These are phyloP conservation scores for Austroboletus sp. DNA, from an alignment of 1,284 basidiomycete genomes.

Conservation along the genomic window DNA sequence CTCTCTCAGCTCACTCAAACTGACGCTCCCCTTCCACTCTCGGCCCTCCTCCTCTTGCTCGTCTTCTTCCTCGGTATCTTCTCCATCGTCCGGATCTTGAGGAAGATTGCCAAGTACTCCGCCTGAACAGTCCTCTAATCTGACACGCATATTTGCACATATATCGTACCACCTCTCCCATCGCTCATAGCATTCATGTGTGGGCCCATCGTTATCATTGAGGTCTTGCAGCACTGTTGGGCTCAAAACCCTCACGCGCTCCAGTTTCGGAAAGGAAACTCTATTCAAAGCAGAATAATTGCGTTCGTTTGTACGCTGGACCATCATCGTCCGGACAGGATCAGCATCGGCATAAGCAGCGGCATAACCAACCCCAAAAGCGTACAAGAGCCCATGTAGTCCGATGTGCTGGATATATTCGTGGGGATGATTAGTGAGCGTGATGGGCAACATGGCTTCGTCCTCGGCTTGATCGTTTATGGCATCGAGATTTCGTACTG, in stretches of 20 bases:
- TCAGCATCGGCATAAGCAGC: slow-evolving; percentile 37
- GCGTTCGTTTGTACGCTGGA: slow-evolving; percentile 55
- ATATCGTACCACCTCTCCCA: slow-evolving; percentile 65
- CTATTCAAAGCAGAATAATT: slow-evolving; percentile 54
- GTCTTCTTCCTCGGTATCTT: slow-evolving; percentile 31
- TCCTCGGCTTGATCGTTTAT: slow-evolving; percentile 26
- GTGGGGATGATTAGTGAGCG: slow-evolving; percentile 48
- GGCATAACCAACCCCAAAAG: slow-evolving; percentile 57
- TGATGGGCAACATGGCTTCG: slow-evolving; percentile 28
- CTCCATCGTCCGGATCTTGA: slow-evolving; percentile 33
- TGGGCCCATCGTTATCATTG: slow-evolving; percentile 47
- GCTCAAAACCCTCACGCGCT: slow-evolving; percentile 52
- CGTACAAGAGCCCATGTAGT: slow-evolving; percentile 59
- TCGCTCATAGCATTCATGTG: slow-evolving; percentile 43
- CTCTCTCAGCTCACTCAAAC: slow-evolving; percentile 38
- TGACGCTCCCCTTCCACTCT: slow-evolving; percentile 28
- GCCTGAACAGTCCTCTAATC: slow-evolving; percentile 65
- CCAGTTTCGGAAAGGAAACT: slow-evolving; percentile 53
- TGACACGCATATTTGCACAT: slow-evolving; percentile 42
- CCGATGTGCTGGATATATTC: slow-evolving; percentile 54
- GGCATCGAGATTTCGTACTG: slow-evolving; percentile 27
- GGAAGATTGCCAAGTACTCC: slow-evolving; percentile 53
- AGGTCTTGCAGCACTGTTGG: slow-evolving; percentile 50
- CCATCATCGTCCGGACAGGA: slow-evolving; percentile 41
- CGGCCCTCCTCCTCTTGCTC: slow-evolving; percentile 33